These are phyloP conservation scores for Mucor circinelloides DNA, from an alignment of 371 early-diverging fungal species.

Conservation along the genomic window DNA sequence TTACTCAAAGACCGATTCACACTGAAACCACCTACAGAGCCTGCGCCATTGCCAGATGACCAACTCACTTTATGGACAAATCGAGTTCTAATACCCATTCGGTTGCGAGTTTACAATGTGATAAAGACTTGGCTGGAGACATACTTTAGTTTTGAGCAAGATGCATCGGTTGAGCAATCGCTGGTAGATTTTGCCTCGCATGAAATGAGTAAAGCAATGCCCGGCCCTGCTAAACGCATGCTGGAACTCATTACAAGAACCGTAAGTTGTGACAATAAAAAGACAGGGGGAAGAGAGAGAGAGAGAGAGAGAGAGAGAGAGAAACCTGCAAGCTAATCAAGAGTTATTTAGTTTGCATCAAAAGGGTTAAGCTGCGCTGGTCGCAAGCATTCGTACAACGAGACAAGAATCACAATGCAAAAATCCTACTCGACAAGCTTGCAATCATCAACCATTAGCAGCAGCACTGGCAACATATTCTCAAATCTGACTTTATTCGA, in stretches of 20 bases:
- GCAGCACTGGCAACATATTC: constrained; percentile 25
- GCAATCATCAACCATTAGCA: constrained; percentile 25
- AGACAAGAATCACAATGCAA: neutral
- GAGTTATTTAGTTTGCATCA: constrained; percentile 14
- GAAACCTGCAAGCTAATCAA: neutral
- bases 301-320: neutral
- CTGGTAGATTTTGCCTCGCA: constrained; percentile 30
- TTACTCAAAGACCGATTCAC: constrained; percentile 72
- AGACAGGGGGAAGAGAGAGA: no score
- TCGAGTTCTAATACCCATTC: constrained; percentile 82
- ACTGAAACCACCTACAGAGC: constrained; percentile 70
- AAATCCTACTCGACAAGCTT: constrained; percentile 17
- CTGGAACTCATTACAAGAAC: constrained; percentile 37
- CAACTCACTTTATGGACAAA: constrained; percentile 83
- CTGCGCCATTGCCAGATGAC: constrained; percentile 58
- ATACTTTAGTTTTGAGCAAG: constrained; percentile 72
- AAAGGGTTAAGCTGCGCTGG: constrained; percentile 10
- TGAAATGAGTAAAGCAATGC: constrained; percentile 41
- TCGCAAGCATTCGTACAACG: constrained; percentile 14
- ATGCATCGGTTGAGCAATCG: constrained; percentile 34
- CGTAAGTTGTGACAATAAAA: constrained; percentile 22
- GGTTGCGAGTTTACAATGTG: constrained; percentile 86
- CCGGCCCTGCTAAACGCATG: constrained; percentile 50
- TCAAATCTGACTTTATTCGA: constrained; percentile 40
- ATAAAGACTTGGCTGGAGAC: constrained; percentile 92